phyloP scores from a whole-genome alignment of 2,329 filamentous ascomycete genomes.

The Cercospora canescens region DNA sequence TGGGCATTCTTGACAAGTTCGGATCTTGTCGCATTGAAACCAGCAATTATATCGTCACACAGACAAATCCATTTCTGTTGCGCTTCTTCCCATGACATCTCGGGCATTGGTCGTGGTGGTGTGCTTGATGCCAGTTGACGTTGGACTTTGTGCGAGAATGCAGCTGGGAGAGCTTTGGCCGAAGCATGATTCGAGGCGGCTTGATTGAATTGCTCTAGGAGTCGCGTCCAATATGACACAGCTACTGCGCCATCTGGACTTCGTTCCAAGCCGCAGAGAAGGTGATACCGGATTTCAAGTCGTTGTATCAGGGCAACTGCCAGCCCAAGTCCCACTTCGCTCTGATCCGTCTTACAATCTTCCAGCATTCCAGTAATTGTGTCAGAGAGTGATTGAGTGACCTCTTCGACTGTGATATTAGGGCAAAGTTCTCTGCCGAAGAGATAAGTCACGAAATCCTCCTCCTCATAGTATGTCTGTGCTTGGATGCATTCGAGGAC shows the following conservation, averaged over 20 bases:
- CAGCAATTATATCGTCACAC: constrained; percentile 69
- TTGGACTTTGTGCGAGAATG: constrained; percentile 89
- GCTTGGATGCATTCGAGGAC: constrained; percentile 74
- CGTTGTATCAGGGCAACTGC: constrained; percentile 43
- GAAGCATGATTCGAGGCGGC: constrained; percentile 60
- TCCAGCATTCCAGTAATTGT: constrained; percentile 44
- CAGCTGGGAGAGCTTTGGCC: constrained; percentile 67
- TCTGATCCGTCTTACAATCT: constrained; percentile 43
- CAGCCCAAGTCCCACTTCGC: constrained; percentile 14
- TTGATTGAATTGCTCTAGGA: constrained; percentile 29
- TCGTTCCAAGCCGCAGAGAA: constrained; percentile 48
- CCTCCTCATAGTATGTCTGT: constrained; percentile 96
- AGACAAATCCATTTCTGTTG: constrained; percentile 68
- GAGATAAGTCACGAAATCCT: constrained; percentile 92
- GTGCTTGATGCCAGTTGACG: constrained; percentile 90
- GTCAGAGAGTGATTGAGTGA: constrained; percentile 56
- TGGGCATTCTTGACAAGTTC: constrained; percentile 26
- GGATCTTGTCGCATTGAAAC: constrained; percentile 27
- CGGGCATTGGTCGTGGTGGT: constrained; percentile 85
- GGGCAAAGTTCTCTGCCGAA: constrained; percentile 79
- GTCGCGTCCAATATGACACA: constrained; percentile 36
- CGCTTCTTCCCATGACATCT: constrained; percentile 71
- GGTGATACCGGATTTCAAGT: constrained; percentile 64
- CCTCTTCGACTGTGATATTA: constrained; percentile 57
- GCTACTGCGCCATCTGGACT: constrained; percentile 37